Evolutionary conservation across 1,284 basidiomycete genomes (phyloP).

Genomic region (Lentinula novae-zelandiae): DNA sequence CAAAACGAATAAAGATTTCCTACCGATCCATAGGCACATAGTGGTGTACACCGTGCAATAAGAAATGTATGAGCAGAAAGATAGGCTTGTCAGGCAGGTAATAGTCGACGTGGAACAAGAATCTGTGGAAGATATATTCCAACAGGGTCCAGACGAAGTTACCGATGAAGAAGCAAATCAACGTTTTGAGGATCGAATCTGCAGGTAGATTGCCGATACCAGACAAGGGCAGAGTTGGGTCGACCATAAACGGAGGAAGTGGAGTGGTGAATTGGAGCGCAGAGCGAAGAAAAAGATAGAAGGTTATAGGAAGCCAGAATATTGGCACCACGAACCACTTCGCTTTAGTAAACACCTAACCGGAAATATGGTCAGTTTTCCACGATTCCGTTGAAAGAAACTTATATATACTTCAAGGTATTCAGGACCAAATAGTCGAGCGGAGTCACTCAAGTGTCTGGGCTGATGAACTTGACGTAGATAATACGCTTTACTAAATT

Average conservation of each 20-base stretch:
- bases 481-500: slow-evolving; percentile 86
- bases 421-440: slow-evolving; percentile 81
- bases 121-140: slow-evolving; percentile 95
- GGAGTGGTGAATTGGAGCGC: slow-evolving; percentile 76
- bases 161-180: slow-evolving; percentile 74
- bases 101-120: slow-evolving; percentile 97
- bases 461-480: slow-evolving; percentile 96
- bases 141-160: slow-evolving; percentile 93
- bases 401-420: slow-evolving; percentile 67
- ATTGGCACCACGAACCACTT: slow-evolving; percentile 94
- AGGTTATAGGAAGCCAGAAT: slow-evolving; percentile 89
- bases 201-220: slow-evolving; percentile 42
- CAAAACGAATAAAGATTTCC: slow-evolving; percentile 19
- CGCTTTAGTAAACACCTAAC: slow-evolving; percentile 79
- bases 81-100: slow-evolving; percentile 80
- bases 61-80: slow-evolving; percentile 88
- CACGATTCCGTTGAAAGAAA: neutral
- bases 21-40: slow-evolving; percentile 95
- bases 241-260: slow-evolving; percentile 50
- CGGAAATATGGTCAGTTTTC: neutral
- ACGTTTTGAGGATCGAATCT: slow-evolving; percentile 45
- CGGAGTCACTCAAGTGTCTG: slow-evolving; percentile 84
- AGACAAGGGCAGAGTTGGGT: slow-evolving; percentile 53
- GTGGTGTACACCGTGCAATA: slow-evolving; percentile 96
- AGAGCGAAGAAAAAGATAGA: slow-evolving; percentile 80